phyloP scores from a whole-genome alignment of 306 rosid genomes.

The Trichosanthes truncata region DNA sequence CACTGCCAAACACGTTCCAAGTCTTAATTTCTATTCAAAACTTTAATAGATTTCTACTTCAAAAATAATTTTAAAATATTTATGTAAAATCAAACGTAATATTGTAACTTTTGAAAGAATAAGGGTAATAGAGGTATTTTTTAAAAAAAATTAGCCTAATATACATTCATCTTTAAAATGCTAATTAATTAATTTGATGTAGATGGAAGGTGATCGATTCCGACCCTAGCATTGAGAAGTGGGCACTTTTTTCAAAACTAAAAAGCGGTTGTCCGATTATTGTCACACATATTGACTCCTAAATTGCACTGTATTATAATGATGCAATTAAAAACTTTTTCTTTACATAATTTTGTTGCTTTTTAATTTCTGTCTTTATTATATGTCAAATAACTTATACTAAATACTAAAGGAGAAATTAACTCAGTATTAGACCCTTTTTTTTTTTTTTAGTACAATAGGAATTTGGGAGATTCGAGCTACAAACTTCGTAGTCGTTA shows the following conservation, averaged over 20 bases:
- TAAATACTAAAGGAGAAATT: not conserved
- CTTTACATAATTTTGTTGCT: not conserved
- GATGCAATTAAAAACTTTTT: not conserved
- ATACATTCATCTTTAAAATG: not conserved
- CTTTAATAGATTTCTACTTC: no score
- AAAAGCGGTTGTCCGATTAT: conserved; percentile 60
- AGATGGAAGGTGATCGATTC: conserved; percentile 69
- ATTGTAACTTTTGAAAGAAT: no score
- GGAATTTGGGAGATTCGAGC: no score
- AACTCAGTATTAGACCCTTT: not conserved
- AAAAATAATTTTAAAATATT: no score
- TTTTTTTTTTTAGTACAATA: no score
- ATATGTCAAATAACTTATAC: not conserved
- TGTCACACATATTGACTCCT: conserved; percentile 18
- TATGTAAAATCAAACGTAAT: no score
- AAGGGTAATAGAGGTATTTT: no score
- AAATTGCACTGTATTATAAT: not conserved
- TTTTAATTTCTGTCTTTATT: not conserved
- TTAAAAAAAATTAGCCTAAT: no score
- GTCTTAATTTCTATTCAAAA: no score
- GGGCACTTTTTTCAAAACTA: conserved; percentile 58
- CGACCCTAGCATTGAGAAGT: conserved; percentile 64
- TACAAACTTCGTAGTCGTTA: no score
- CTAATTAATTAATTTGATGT: not conserved
- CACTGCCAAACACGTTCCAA: no score